These are phyloP conservation scores for Fusarium cyanostomum DNA, from an alignment of 2,329 filamentous ascomycete species.

Conservation along the genomic window DNA sequence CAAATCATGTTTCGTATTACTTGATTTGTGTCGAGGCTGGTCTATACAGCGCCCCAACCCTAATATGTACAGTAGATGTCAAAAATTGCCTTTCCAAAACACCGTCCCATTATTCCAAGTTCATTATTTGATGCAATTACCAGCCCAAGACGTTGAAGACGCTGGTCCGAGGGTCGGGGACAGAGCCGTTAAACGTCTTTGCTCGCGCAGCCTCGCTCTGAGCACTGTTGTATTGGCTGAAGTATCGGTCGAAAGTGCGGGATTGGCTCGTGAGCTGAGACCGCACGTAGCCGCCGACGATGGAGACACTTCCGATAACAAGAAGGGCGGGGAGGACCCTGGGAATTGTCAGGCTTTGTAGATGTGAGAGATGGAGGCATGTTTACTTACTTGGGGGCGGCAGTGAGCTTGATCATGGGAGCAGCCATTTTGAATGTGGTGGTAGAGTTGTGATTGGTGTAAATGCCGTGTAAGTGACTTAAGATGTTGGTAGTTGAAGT, in stretches of 20 bases:
- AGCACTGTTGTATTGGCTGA: conserved; percentile 38
- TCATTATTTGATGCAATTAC: conserved; percentile 1
- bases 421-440: conserved; percentile 30
- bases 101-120: not conserved
- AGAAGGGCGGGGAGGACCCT: conserved; percentile 38
- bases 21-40: conserved; percentile 6
- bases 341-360: conserved; percentile 6
- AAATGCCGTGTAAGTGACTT: conserved; percentile 22
- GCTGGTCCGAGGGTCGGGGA: conserved; percentile 40
- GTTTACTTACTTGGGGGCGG: conserved; percentile 32
- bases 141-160: conserved; percentile 41
- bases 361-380: not conserved
- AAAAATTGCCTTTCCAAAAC: conserved; percentile 15
- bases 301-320: conserved; percentile 36
- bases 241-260: conserved; percentile 38
- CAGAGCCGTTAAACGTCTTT: conserved; percentile 34
- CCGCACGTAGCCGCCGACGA: conserved; percentile 28
- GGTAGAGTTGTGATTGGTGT: conserved; percentile 14
- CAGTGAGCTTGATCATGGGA: conserved; percentile 33
- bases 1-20: conserved; percentile 4
- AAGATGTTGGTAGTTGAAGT: not conserved
- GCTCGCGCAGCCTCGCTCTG: conserved; percentile 33
- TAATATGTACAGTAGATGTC: not conserved
- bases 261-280: conserved; percentile 34
- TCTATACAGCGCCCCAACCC: conserved; percentile 8